Evolutionary conservation across 331 rosid genomes (phyloP).

Genomic region (Acacia pycnantha): DNA sequence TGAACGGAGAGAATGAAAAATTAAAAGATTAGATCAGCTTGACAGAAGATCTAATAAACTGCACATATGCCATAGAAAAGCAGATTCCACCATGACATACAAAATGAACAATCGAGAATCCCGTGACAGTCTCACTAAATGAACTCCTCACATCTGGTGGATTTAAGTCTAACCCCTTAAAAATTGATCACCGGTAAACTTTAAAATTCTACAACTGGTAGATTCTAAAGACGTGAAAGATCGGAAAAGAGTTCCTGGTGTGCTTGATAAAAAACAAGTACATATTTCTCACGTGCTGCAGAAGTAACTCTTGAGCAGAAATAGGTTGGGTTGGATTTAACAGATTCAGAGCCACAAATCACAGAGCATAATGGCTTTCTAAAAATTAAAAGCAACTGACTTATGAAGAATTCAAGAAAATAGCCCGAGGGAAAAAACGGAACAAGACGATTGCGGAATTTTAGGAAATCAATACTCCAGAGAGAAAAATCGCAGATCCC

Average conservation of each 20-base stretch:
- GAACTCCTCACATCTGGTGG: neutral
- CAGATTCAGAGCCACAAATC: constrained; percentile 7
- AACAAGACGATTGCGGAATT: neutral
- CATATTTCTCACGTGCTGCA: constrained; percentile 19
- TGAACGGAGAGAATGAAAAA: neutral
- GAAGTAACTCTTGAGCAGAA: constrained; percentile 17
- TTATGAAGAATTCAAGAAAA: neutral
- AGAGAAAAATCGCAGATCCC: constrained; percentile 12
- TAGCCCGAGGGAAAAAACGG: neutral
- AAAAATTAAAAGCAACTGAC: neutral
- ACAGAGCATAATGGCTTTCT: neutral
- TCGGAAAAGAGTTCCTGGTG: neutral
- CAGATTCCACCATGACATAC: constrained; percentile 2
- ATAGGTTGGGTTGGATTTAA: neutral
- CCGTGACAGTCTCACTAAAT: neutral
- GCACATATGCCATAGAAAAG: constrained; percentile 20
- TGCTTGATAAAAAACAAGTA: constrained; percentile 6
- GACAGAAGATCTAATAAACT: constrained; percentile 1
- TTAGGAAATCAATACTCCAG: neutral
- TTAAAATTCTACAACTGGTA: neutral
- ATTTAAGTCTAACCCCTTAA: neutral
- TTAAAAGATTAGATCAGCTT: neutral
- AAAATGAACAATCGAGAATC: neutral
- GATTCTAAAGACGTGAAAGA: constrained; percentile 4
- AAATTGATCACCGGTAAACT: neutral